Evolutionary conservation across 208 protist species (phyloP), one percentile per base, ranked within the genome.

Genomic region (Acanthamoeba sp.): DNA sequence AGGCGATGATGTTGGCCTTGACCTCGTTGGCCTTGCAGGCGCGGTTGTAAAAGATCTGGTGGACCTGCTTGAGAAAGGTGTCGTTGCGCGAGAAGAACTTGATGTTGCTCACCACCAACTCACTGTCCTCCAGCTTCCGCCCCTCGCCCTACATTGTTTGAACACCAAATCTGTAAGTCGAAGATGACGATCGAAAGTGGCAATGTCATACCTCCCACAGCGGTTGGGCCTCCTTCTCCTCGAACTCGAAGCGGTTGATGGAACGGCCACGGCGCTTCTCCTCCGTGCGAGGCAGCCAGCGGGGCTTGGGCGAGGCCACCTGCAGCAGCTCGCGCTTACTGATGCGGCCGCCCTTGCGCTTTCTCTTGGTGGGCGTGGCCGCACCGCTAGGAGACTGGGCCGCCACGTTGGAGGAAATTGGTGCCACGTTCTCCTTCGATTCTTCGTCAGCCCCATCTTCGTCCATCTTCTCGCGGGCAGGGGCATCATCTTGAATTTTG

Each of bases 1-100:
- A 80, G 71, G 71, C 71, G 71, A 80, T 80, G 36, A 80, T 18
- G 71, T 80, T 80, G 71, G 71, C 71, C 36, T 80, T 80, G 32
- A 80, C 71, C 71, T 80, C 71, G 71, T 38, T 80, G 36, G 71
- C 71, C 71, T 80, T 80, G 71, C 71, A 80, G 32, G 71, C 32
- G 71, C 71, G 71, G 71, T 80, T 80, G 71, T 80, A 80, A 3
- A 80, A 48, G 71, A 80, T 48, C 27, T 80, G 71, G 36, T 80
- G 71, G 16, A 80, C 29, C 71, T 80, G 71, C 38, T 45, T 80
- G 34, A 80, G 36, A 36, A 80, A 80, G 71, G 71, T 38, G 71
- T 45, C 36, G 22, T 80, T 80, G 71, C 71, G 71, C 9, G 71
- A 80, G 71, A 80, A 80, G 36, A 80, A 80, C 71, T 80, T 80